Evolutionary conservation across 2,329 filamentous ascomycete species (phyloP), one percentile per base, ranked within the genome.

Genomic region (Trichoderma guizhouense): DNA sequence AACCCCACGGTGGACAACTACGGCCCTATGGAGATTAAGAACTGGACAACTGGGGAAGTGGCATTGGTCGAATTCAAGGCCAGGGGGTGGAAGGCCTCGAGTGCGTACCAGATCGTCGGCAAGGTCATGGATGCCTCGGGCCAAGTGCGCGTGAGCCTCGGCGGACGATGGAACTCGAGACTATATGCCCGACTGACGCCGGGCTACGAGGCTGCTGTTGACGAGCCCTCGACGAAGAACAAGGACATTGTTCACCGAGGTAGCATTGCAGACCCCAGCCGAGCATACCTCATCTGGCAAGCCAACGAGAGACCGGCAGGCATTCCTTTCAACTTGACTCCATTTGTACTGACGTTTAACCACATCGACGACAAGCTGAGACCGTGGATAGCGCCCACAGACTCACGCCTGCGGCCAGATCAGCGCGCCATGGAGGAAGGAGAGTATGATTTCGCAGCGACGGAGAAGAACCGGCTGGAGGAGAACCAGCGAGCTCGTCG

Each of bases 391-490:
- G 93, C 96, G 47, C 96, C 96, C 0, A 99, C 96, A 0, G 96
- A 99, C 81, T 97, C 95, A 1, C 88, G 96, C n/a, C 85, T 97
- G 36, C 88, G 96, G 34, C 95, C 96, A 0, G 96, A 99, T 81
- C 96, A 99, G 84, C 88, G 96, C 12, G 96, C 96, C 2, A 99
- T 99, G 96, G 96, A 99, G 81, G 95, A 98, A 73, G 96, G 95
- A n/a, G 90, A 95, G 82, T 99, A 99, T 79, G 95, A 98, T 78
- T 87, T 96, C 72, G 96, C 96, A 1, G 96, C 95, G 0, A 89
- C 88, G 6, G 96, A 99, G 85, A 99, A 99, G 88, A 96, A 95
- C 78, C 88, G 96, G 1, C 89, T 99, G 0, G 96, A 99, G 82
- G 93, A 98, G 84, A 94, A 91, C 74, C 96, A 99, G 85, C 87